phyloP scores from a whole-genome alignment of 179 eudicot genomes.

The Drosera spatulata region DNA sequence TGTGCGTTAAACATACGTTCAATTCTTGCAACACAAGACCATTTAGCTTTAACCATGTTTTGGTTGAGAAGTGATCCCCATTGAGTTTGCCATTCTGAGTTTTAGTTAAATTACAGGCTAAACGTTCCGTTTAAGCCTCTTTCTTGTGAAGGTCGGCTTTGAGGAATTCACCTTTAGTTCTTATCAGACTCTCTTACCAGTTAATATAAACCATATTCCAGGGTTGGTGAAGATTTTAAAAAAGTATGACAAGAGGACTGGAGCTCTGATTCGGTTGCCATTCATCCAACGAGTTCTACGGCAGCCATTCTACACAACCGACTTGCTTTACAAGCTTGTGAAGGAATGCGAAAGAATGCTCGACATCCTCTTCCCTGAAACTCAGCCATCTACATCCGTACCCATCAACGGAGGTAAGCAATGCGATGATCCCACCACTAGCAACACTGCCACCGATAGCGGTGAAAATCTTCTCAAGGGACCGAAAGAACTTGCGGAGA shows the following conservation, averaged over 20 bases:
- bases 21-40: no score
- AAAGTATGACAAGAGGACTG: conserved; percentile 37
- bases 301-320: conserved; percentile 37
- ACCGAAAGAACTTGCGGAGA: conserved; percentile 30
- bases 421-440: conserved; percentile 1
- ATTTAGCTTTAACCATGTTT: no score
- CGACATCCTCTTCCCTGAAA: conserved; percentile 18
- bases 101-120: no score
- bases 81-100: no score
- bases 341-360: conserved; percentile 35
- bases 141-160: no score
- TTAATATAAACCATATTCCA: conserved; percentile 6
- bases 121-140: no score
- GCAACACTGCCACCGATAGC: conserved; percentile 5
- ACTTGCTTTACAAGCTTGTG: conserved; percentile 29
- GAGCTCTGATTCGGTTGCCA: conserved; percentile 33
- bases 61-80: no score
- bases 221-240: conserved; percentile 39
- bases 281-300: conserved; percentile 35
- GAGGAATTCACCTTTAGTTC: neutral
- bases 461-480: conserved; percentile 15
- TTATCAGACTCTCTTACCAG: neutral
- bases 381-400: conserved; percentile 7
- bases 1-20: no score
- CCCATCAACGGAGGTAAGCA: conserved; percentile 6